Conservation (phyloP, 2,329 filamentous ascomycete species). For the Beauveria sp. region DNA sequence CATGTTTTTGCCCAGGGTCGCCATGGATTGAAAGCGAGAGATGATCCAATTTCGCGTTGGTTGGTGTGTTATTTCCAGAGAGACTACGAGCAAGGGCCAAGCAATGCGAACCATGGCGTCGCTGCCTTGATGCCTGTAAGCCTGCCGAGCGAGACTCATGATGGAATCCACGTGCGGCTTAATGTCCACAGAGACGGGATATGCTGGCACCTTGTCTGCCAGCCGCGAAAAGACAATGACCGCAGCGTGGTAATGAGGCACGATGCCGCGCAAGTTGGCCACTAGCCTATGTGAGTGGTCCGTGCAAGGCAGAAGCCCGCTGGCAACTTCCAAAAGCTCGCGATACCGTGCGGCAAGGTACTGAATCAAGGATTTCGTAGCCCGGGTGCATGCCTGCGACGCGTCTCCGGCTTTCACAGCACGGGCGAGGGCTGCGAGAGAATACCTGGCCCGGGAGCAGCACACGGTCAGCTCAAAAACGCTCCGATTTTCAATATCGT, state of each 20-base stretch:
- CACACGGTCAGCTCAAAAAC: constrained; percentile 23
- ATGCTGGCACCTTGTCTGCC: constrained; percentile 4
- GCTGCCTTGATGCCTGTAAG: constrained; percentile 24
- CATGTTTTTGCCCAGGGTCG: constrained; percentile 24
- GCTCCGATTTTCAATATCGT: constrained; percentile 28
- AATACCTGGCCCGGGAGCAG: constrained; percentile 23
- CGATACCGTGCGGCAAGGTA: constrained; percentile 17
- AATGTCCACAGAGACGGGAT: neutral
- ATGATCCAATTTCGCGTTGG: constrained; percentile 26
- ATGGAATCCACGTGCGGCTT: constrained; percentile 12
- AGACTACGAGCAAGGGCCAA: constrained; percentile 27
- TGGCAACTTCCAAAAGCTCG: constrained; percentile 21
- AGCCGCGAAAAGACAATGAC: constrained; percentile 20
- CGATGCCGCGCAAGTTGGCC: constrained; percentile 26
- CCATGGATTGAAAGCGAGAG: constrained; percentile 21
- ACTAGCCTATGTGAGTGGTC: constrained; percentile 23
- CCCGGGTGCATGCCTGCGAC: constrained; percentile 14
- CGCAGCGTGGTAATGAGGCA: constrained; percentile 27
- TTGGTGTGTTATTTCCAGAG: constrained; percentile 25
- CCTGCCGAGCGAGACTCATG: constrained; percentile 25
- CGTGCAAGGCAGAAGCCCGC: constrained; percentile 17
- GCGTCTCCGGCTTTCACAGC: constrained; percentile 15
- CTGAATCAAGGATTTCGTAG: constrained; percentile 16
- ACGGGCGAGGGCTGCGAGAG: constrained; percentile 21
- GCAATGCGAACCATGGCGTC: constrained; percentile 24